Conservation (phyloP, 768 basidiomycete species). For the Pleurotus djamor region DNA sequence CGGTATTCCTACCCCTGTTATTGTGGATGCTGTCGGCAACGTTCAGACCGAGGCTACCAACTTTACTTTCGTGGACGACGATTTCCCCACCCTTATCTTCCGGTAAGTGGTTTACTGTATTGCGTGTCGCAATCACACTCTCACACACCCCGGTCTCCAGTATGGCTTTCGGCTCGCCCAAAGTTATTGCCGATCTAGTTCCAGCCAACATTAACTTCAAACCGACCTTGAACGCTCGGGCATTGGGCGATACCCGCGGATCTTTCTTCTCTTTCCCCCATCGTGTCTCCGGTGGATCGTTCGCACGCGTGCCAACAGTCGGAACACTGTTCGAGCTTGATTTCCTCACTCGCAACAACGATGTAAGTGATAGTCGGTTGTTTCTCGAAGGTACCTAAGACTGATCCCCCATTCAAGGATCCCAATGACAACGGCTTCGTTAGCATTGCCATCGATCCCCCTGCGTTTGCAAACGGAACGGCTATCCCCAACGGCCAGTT, state of each 20-base stretch:
- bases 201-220: slow-evolving; percentile 34
- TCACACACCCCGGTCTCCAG: slow-evolving; percentile 16
- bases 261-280: slow-evolving; percentile 39
- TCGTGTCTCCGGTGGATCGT: not conserved
- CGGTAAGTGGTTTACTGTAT: slow-evolving; percentile 21
- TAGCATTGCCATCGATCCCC: slow-evolving; percentile 21
- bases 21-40: slow-evolving; percentile 39
- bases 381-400: not conserved
- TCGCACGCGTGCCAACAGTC: slow-evolving; percentile 20
- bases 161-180: slow-evolving; percentile 47
- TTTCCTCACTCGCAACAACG: slow-evolving; percentile 45
- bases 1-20: slow-evolving; percentile 38
- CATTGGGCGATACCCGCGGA: slow-evolving; percentile 2
- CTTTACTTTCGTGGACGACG: slow-evolving; percentile 41
- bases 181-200: slow-evolving; percentile 47
- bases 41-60: slow-evolving; percentile 36
- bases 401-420: slow-evolving; percentile 11
- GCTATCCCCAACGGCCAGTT: slow-evolving; percentile 39
- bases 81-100: slow-evolving; percentile 39
- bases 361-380: slow-evolving; percentile 24
- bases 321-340: slow-evolving; percentile 47
- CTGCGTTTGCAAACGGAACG: slow-evolving; percentile 41
- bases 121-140: not conserved
- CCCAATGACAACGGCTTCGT: slow-evolving; percentile 25
- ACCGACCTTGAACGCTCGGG: slow-evolving; percentile 4